Conservation (phyloP, 2,329 filamentous ascomycete genomes). For the Cercospora berteroae region DNA sequence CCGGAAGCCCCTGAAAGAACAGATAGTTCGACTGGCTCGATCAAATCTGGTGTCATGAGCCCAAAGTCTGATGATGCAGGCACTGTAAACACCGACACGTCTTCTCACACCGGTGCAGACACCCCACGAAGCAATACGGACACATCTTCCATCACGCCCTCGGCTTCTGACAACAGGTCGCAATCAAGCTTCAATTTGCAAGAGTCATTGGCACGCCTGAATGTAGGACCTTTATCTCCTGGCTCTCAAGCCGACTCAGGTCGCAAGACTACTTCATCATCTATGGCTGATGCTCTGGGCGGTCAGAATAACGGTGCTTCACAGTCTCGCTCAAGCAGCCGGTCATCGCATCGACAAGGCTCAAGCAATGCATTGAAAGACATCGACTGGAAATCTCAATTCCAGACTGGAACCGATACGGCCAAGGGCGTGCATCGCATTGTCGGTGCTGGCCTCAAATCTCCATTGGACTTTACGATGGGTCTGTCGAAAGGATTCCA, state of each 20-base stretch:
- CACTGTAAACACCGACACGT: not conserved
- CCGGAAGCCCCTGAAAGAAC: constrained; percentile 14
- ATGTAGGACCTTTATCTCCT: constrained; percentile 26
- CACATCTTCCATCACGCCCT: constrained; percentile 10
- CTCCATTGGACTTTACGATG: constrained; percentile 82
- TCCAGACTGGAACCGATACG: constrained; percentile 35
- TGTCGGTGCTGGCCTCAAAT: constrained; percentile 55
- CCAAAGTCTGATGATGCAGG: constrained; percentile 10
- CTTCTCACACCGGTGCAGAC: constrained; percentile 14
- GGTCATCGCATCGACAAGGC: constrained; percentile 18
- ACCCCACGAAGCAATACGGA: constrained; percentile 20
- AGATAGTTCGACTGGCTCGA: constrained; percentile 9
- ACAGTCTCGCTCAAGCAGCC: constrained; percentile 27
- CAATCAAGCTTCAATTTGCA: constrained; percentile 35
- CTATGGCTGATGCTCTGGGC: constrained; percentile 29
- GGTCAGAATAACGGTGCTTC: constrained; percentile 23
- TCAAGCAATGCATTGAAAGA: constrained; percentile 12
- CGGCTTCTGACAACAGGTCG: constrained; percentile 24
- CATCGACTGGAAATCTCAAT: constrained; percentile 19
- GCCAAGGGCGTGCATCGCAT: constrained; percentile 40
- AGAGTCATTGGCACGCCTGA: constrained; percentile 32
- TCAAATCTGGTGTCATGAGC: constrained; percentile 17
- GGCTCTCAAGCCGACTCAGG: constrained; percentile 8
- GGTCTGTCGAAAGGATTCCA: constrained; percentile 82
- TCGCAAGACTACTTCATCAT: constrained; percentile 17